phyloP scores from a whole-genome alignment of 805 yeast species.

The Lipomyces orientalis region DNA sequence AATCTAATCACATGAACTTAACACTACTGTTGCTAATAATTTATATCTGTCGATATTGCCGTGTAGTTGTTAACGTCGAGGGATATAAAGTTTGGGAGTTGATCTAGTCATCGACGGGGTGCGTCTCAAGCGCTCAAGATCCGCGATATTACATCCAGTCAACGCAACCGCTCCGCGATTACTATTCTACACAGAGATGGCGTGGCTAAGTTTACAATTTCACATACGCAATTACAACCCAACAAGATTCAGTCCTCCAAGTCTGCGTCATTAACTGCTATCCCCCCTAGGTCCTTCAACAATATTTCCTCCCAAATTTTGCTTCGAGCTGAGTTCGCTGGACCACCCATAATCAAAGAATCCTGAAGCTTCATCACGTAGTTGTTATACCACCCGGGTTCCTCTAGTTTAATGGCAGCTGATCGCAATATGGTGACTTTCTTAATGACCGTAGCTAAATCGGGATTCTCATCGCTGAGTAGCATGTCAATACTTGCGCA shows the following conservation, averaged over 20 bases:
- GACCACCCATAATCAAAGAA: slow-evolving; percentile 14
- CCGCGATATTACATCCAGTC: background rate
- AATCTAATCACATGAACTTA: background rate
- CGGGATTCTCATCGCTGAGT: slow-evolving; percentile 9
- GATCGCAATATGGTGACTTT: slow-evolving; percentile 11
- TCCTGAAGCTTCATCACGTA: slow-evolving; percentile 20
- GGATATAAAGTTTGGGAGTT: background rate
- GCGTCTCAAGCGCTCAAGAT: background rate
- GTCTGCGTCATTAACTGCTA: background rate
- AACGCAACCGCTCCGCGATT: background rate
- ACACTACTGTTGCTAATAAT: background rate
- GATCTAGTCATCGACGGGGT: background rate
- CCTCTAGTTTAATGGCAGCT: slow-evolving; percentile 20
- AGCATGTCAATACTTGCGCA: slow-evolving; percentile 2
- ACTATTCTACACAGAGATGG: background rate
- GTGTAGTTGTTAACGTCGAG: background rate
- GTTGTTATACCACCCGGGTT: slow-evolving; percentile 22
- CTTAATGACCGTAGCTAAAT: background rate
- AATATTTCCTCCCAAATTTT: background rate
- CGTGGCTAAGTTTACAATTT: background rate
- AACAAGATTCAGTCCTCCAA: background rate
- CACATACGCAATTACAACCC: background rate
- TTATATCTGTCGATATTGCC: background rate
- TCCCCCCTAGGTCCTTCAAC: background rate
- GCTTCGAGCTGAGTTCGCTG: background rate